phyloP scores from a whole-genome alignment of 495 filamentous ascomycete genomes.

The Hyaloscypha bicolor region DNA sequence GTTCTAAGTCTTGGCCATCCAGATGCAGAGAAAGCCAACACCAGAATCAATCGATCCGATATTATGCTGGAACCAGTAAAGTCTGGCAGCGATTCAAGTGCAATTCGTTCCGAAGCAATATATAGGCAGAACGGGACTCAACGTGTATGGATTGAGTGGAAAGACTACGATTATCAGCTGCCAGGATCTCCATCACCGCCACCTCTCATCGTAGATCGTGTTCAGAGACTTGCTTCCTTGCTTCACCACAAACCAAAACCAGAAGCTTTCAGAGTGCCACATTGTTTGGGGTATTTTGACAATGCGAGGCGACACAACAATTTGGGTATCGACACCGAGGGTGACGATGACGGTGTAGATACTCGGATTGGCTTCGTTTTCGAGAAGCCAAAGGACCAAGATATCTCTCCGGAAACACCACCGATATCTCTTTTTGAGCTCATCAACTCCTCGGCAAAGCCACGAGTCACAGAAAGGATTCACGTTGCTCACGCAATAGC shows the following conservation, averaged over 20 bases:
- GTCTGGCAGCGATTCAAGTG: slow-evolving; percentile 24
- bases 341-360: slow-evolving; percentile 16
- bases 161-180: slow-evolving; percentile 44
- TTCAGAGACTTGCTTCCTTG: slow-evolving; percentile 42
- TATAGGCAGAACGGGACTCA: slow-evolving; percentile 33
- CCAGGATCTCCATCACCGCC: slow-evolving; percentile 35
- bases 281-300: slow-evolving; percentile 46
- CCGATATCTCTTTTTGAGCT: slow-evolving; percentile 25
- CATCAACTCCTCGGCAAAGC: slow-evolving; percentile 7
- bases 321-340: no score
- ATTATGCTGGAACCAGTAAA: slow-evolving; percentile 21
- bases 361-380: slow-evolving; percentile 25
- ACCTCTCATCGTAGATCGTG: slow-evolving; percentile 39
- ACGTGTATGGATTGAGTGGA: slow-evolving; percentile 50
- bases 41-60: slow-evolving; percentile 35
- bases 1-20: slow-evolving; percentile 40
- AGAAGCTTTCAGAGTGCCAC: slow-evolving; percentile 45
- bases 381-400: slow-evolving; percentile 25
- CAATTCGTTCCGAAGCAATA: slow-evolving; percentile 40
- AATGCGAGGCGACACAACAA: slow-evolving; percentile 35
- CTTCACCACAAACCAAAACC: slow-evolving; percentile 45
- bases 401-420: slow-evolving; percentile 4
- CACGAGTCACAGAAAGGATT: slow-evolving; percentile 23
- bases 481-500: slow-evolving; percentile 24
- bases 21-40: slow-evolving; percentile 32